Evolutionary conservation across 2,329 filamentous ascomycete genomes (phyloP).

Genomic region (Nemania sp.): DNA sequence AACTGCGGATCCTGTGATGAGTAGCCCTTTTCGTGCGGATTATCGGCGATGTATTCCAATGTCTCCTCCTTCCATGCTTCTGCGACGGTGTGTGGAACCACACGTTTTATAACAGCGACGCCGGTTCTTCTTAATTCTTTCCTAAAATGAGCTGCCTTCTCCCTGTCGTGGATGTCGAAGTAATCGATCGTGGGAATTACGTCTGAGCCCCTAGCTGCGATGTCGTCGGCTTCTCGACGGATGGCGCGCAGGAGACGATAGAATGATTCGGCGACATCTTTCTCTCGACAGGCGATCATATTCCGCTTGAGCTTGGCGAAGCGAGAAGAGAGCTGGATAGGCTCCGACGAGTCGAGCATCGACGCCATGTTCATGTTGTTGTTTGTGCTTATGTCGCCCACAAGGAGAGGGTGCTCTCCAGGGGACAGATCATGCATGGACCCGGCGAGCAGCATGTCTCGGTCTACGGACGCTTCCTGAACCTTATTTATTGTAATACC

Average conservation of each 20-base stretch:
- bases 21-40: slow-evolving; percentile 63
- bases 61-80: slow-evolving; percentile 67
- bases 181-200: slow-evolving; percentile 49
- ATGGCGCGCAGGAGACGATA: slow-evolving; percentile 44
- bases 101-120: slow-evolving; percentile 67
- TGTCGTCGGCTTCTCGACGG: slow-evolving; percentile 42
- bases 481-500: background rate
- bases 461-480: slow-evolving; percentile 1
- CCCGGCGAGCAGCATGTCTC: slow-evolving; percentile 8
- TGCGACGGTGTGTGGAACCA: slow-evolving; percentile 64
- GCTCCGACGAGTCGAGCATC: slow-evolving; percentile 39
- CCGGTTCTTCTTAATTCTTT: slow-evolving; percentile 56
- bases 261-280: slow-evolving; percentile 46
- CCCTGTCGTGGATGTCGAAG: slow-evolving; percentile 41
- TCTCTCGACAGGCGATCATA: slow-evolving; percentile 45
- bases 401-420: slow-evolving; percentile 2
- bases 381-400: slow-evolving; percentile 22
- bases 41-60: slow-evolving; percentile 65
- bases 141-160: slow-evolving; percentile 33
- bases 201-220: slow-evolving; percentile 41
- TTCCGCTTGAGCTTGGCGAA: slow-evolving; percentile 49
- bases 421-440: slow-evolving; percentile 1
- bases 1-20: slow-evolving; percentile 67
- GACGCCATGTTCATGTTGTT: slow-evolving; percentile 30
- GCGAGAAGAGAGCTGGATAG: slow-evolving; percentile 46